Percentiles rank a stretch among this genome's conserved stretches.
phyloP scores from a whole-genome alignment of 2,329 filamentous ascomycete species.

The Ceratocystis smalleyi region DNA sequence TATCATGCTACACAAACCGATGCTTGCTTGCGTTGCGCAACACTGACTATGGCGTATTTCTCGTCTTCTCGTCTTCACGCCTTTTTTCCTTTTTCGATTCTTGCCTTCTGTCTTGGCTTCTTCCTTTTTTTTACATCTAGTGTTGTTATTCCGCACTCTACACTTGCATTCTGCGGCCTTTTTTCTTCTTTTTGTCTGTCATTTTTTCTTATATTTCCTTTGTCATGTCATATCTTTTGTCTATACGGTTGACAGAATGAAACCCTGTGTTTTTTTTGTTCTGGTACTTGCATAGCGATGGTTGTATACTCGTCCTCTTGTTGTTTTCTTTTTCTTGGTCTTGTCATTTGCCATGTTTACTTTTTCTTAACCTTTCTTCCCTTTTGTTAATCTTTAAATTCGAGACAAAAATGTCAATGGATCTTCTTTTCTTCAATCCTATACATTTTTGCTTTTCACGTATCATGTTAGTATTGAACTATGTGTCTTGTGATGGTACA shows the following conservation, averaged over 20 bases:
- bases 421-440: not conserved
- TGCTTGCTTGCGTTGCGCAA: not conserved
- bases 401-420: not conserved
- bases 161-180: not conserved
- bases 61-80: not conserved
- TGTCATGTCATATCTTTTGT: constrained; percentile 4
- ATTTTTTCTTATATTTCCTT: constrained; percentile 6
- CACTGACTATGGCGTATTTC: not conserved
- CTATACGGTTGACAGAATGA: constrained; percentile 4
- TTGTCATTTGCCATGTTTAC: not conserved
- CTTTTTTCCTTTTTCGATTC: not conserved
- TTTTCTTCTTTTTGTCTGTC: not conserved
- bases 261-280: not conserved
- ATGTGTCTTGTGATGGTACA: too few relatives aligned
- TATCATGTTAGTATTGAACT: too few relatives aligned
- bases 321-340: not conserved
- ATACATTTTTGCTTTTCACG: not conserved
- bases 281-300: constrained; percentile 7
- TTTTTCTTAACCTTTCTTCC: not conserved
- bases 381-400: not conserved
- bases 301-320: constrained; percentile 1
- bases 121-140: not conserved
- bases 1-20: not conserved
- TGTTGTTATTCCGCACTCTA: not conserved
- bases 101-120: not conserved